Evolutionary conservation across 257 asterid species (phyloP), one percentile per base, ranked within the genome.

Genomic region (Coffea eugenioides): DNA sequence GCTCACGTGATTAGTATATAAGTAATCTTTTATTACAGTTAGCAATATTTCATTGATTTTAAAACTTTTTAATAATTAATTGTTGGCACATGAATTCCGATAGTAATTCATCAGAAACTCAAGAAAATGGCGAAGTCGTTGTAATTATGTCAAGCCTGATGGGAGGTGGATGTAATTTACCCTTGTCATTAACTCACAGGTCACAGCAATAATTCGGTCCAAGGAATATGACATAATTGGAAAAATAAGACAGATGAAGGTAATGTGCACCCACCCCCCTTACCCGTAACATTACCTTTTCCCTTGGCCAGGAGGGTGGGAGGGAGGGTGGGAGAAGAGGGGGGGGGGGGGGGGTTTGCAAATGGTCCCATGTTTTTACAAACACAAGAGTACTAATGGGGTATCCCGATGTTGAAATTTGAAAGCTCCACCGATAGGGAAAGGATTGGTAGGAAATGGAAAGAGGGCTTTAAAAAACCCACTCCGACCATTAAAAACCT

Each of bases 391-490:
- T 75, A 79, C 86, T 78, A 86, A 78, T 81, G 54, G 85, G 84
- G 87, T 83, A 73, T 82, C 80, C 83, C 79, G 74, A 81, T 21
- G 86, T 75, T 84, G 86, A 81, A 86, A 82, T 81, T 66, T 86
- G 88, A 83, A 83, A 85, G 85, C 86, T 65, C 88, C 81, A 82
- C 71, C 81, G 83, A 85, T 84, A 88, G 79, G 82, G 87, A 82
- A 72, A 73, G 88, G 85, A 52, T 83, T 75, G 85, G 83, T 80
- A 54, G 74, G 3, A 87, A 84, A 70, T 83, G 86, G 89, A 59
- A 86, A 78, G 69, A 71, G 79, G 77, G 82, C 86, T 84, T 85
- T 86, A 79, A 86, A 83, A 59, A 82, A 74, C 66, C 74, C 75
- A 48, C 68, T 79, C 80, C 78, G 82, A 83, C 78, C 90, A 83